Evolutionary conservation across 768 basidiomycete species (phyloP).

Genomic region (Pleurotus eryngii): DNA sequence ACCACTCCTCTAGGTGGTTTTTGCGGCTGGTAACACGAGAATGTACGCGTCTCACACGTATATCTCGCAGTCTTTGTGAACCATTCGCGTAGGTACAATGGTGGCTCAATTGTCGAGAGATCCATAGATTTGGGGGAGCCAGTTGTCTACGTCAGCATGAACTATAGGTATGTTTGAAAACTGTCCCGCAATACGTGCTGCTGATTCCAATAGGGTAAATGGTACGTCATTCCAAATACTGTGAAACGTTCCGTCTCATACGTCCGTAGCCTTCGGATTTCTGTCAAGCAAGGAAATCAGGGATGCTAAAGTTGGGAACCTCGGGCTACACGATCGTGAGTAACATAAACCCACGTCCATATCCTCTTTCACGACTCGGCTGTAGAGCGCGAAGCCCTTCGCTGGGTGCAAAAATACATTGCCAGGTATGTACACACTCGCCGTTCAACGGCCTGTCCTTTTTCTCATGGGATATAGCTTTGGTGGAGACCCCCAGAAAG

Average conservation of each 20-base stretch:
- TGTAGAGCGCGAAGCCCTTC: conserved; percentile 51
- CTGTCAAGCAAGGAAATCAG: conserved; percentile 49
- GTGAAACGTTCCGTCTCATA: neutral
- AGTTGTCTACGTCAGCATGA: conserved; percentile 52
- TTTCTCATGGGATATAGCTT: conserved; percentile 28
- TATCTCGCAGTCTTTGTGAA: neutral
- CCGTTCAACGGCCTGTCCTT: neutral
- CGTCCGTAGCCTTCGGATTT: conserved; percentile 44
- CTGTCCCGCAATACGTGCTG: neutral
- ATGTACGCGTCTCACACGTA: conserved; percentile 21
- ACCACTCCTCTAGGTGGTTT: conserved; percentile 29
- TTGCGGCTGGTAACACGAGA: conserved; percentile 35
- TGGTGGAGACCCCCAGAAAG: conserved; percentile 62
- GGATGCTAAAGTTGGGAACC: conserved; percentile 51
- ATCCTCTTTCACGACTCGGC: neutral
- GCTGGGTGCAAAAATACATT: conserved; percentile 70
- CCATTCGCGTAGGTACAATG: conserved; percentile 35
- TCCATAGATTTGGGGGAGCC: conserved; percentile 41
- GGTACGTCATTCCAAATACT: neutral
- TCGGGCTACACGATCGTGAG: conserved; percentile 67
- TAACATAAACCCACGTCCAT: neutral
- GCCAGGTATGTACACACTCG: conserved; percentile 13
- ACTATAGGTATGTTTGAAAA: conserved; percentile 35
- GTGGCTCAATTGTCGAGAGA: conserved; percentile 37
- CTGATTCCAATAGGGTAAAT: neutral